Conservation (phyloP, 2,329 filamentous ascomycete species). For the Shiraia bambusicola region DNA sequence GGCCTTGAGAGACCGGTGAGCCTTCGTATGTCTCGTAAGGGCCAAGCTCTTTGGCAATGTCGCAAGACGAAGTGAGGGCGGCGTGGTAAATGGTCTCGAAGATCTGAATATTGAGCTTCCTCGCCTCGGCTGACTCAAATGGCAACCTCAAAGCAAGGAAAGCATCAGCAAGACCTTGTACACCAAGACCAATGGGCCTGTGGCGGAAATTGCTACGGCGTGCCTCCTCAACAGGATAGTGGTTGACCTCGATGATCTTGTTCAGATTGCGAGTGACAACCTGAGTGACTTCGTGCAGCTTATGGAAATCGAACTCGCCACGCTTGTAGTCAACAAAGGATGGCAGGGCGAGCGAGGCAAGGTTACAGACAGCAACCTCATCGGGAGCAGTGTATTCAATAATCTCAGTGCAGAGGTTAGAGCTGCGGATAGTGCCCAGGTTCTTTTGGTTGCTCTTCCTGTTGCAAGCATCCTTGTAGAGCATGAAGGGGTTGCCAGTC, state of each 20-base stretch:
- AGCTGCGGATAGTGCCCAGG: constrained; percentile 95
- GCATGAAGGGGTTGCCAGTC: constrained; percentile 98
- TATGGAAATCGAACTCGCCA: constrained; percentile 90
- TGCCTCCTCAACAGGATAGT: constrained; percentile 95
- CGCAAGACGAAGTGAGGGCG: constrained; percentile 83
- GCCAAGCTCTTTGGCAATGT: constrained; percentile 80
- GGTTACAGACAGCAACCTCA: constrained; percentile 97
- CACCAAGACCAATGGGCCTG: constrained; percentile 91
- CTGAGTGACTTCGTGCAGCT: constrained; percentile 90
- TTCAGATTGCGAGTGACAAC: constrained; percentile 95
- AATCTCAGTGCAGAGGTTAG: constrained; percentile 98
- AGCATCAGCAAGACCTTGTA: constrained; percentile 95
- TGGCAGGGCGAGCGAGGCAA: constrained; percentile 90
- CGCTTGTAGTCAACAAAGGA: constrained; percentile 85
- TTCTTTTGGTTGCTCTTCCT: constrained; percentile 99
- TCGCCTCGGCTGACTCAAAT: constrained; percentile 94
- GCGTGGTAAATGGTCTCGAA: constrained; percentile 99
- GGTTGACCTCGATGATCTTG: constrained; percentile 97
- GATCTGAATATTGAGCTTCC: constrained; percentile 93
- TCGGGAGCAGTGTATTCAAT: constrained; percentile 96
- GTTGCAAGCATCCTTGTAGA: constrained; percentile 99
- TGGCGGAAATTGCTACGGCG: constrained; percentile 96
- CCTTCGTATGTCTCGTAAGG: constrained; percentile 89
- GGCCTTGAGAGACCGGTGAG: constrained; percentile 89
- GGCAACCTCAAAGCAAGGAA: constrained; percentile 96